Base-by-base conservation (phyloP, 345 rosid species). In the Populus ilicifolia region DNA sequence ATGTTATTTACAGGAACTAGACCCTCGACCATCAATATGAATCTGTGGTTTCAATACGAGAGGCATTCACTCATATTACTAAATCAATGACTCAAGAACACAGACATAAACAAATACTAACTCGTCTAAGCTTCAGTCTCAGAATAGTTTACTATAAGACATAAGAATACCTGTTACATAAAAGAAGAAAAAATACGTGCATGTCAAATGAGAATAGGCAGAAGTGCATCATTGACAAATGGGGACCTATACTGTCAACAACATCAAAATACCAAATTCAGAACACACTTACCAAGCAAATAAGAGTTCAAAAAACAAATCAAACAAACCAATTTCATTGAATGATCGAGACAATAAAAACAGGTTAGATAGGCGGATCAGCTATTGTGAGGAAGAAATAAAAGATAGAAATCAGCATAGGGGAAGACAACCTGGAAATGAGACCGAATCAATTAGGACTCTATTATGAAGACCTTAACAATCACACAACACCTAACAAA, bases 401-500 rank as follows among this genome's bases (percentile, higher is more conserved):
- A 9, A 75, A 52, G 63, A 67, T 20, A 67, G 17, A 48, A 67
- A 73, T 65, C 35, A 70, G 63, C 48, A 43, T 20, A 74, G 54
- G 35, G 29, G 68, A 39, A 81, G 33, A 69, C 63, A 75, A 52
- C 44, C n/a, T 63, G 67, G 70, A 67, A 82, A 36, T 30, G 52
- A 44, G 56, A 30, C 70, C 8, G n/a, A 30, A 64, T 59, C 72
- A 76, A 67, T 56, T 12, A 61, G 59, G 52, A 68, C 33, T 20
- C 61, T 72, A 78, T 27, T 72, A 78, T 27, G 62, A 61, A 70
- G 52, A 52, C 67, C 33, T 44, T 35, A 63, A 63, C 21, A 52
- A 66, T 72, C 67, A 72, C 59, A 70, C 48, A 67, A 67, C 33
- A 65, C 75, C 74, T 70, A 79, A 73, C 63, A 73, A 43, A 79